A percentile compares a stretch with the other conserved stretches of the same genome.
These are phyloP conservation scores for Phaffomyces antillensis DNA, from an alignment of 805 yeast genomes.

Conservation along the genomic window DNA sequence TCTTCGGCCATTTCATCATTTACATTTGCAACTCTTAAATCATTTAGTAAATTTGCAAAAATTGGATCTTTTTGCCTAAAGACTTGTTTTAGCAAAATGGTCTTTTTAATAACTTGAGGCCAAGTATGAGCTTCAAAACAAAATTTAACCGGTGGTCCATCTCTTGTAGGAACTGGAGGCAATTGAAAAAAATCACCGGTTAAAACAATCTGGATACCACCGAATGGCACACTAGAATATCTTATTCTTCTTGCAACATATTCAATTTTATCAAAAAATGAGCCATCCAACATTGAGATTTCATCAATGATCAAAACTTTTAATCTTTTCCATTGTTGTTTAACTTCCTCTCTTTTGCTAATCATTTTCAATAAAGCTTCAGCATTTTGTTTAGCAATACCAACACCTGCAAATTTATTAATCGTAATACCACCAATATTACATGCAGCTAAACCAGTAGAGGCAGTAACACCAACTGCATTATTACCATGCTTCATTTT, in stretches of 20 bases:
- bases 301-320: constrained; percentile 83
- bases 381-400: constrained; percentile 51
- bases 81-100: constrained; percentile 67
- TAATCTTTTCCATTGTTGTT: constrained; percentile 56
- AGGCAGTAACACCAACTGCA: constrained; percentile 82
- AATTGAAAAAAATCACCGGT: constrained; percentile 97
- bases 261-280: constrained; percentile 67
- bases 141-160: constrained; percentile 36
- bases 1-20: constrained; percentile 38
- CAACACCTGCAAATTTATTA: constrained; percentile 81
- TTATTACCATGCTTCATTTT: constrained; percentile 34
- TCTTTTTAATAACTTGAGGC: constrained; percentile 54
- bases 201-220: constrained; percentile 84
- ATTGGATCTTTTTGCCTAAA: constrained; percentile 85
- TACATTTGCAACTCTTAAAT: constrained; percentile 68
- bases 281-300: constrained; percentile 88
- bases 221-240: constrained; percentile 58
- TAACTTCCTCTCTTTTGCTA: constrained; percentile 34
- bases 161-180: constrained; percentile 67
- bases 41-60: constrained; percentile 73
- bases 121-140: constrained; percentile 75
- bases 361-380: constrained; percentile 34
- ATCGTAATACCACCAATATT: constrained; percentile 89
- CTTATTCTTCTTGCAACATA: constrained; percentile 55
- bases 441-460: constrained; percentile 94